Base-by-base conservation (phyloP, 1,139 yeast genomes). In the Pichia sp. region DNA sequence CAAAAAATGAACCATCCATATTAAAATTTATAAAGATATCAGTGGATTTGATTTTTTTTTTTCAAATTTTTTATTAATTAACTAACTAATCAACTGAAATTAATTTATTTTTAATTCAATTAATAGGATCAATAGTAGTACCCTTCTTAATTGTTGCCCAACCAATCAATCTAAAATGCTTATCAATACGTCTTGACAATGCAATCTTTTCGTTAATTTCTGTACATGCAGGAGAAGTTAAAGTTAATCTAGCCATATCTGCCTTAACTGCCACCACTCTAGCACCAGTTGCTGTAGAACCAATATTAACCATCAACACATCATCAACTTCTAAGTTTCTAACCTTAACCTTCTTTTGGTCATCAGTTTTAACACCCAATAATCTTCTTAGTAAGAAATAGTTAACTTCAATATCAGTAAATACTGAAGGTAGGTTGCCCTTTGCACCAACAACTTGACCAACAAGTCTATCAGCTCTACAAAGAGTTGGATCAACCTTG, bases 131-230 rank as follows among this genome's bases (percentile, higher is more conserved):
- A 69, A 87, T 79, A 54, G 89, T 84, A 57, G 90, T 84, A 73
- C 99, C 99, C 74, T 89, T 90, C 75, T 89, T 88, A 70, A 95
- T 93, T 53, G 97, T 89, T 62, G 99, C 99, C 99, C 99, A 95
- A 65, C 99, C 99, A 75, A 95, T 95, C 72, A 95, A 81, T 80
- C 99, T 95, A 96, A 98, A 95, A 73, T 95, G 99, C 81, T 91
- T 93, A 70, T 93, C 99, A 65, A 95, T 95, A 82, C 99, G 91
- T 80, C 99, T 87, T 45, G 97, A 90, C 67, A 95, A 78, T 49
- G 99, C 99, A 72, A 95, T 91, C 85, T 95, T 91, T 76, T 95
- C 99, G 63, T 95, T 88, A 54, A 93, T 80, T 75, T 91, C 98
- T 46, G 99, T 93, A 83, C 99, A 95, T 46, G 99, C 99, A 53